Evolutionary conservation across 2,329 filamentous ascomycete species (phyloP), one percentile per base, ranked within the genome.

Genomic region (Chaetothyriales sp.): DNA sequence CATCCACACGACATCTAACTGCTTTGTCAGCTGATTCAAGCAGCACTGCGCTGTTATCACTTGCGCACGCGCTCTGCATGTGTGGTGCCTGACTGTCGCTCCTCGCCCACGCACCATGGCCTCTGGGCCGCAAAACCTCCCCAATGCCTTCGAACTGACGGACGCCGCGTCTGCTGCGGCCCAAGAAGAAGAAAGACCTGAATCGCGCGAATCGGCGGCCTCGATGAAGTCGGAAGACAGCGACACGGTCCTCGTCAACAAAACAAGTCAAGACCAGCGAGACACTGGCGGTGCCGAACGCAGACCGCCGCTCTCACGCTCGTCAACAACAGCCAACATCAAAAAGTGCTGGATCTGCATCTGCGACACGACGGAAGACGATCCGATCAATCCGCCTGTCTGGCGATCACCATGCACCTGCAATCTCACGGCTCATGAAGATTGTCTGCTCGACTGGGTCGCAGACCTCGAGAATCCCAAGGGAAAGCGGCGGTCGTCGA

Each of bases 321-420:
- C 60, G 20, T 71, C 72, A 26, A 69, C 72, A 26, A 69, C 69
- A 4, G 50, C 52, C 18, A 56, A 53, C 10, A 28, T 50, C 12
- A 66, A 68, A 53, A 80, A 75, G 63, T 84, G 80, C 62, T 84
- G 80, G 80, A 83, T 84, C 55, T 84, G 80, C 65, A 81, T 83
- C 64, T 74, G 73, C 47, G 79, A 82, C 53, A 75, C 80, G 58
- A 79, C 74, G 5, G 80, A 83, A 60, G 79, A 83, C 51, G 70
- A 70, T n/a, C 75, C 76, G 7, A 72, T 73, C 10, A 76, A 76
- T 22, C 73, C 74, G 1, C 55, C 58, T 5, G 73, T 75, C 58
- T 98, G 92, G 90, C 81, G 86, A 44, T 85, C 84, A 50, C 89
- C 92, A 1, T 98, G 92, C 64, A 84, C 83, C 0, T 98, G 92